Percentiles rank a stretch among this genome's conserved stretches.
These are phyloP conservation scores for Rhinocladiella similis DNA, from an alignment of 2,329 filamentous ascomycete genomes.

Conservation along the genomic window DNA sequence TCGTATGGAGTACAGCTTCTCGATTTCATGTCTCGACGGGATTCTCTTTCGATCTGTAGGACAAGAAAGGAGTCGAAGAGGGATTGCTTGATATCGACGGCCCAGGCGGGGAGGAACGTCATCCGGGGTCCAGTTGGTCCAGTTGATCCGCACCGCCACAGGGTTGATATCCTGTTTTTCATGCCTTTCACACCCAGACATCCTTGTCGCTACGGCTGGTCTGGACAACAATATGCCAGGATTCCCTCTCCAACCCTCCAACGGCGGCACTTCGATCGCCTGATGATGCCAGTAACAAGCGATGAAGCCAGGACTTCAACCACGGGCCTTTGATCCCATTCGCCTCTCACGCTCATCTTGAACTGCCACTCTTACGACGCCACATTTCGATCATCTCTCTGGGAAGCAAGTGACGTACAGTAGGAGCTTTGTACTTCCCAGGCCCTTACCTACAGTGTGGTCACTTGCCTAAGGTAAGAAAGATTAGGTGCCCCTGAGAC, in stretches of 20 bases:
- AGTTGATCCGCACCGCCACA: slow-evolving; percentile 19
- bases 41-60: slow-evolving; percentile 2
- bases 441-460: too few relatives aligned
- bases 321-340: not conserved
- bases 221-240: slow-evolving; percentile 14
- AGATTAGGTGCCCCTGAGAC: too few relatives aligned
- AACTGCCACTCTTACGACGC: not conserved
- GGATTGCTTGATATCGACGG: not conserved
- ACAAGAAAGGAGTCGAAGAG: not conserved
- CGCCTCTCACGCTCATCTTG: not conserved
- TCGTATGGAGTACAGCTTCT: not conserved
- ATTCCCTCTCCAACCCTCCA: not conserved
- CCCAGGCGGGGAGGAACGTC: slow-evolving; percentile 13
- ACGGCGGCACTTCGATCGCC: not conserved
- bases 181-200: slow-evolving; percentile 6
- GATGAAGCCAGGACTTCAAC: not conserved
- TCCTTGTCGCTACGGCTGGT: slow-evolving; percentile 5
- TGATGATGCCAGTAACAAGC: not conserved
- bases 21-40: too few relatives aligned
- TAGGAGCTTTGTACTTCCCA: too few relatives aligned
- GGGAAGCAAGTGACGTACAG: too few relatives aligned
- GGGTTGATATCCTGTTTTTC: slow-evolving; percentile 20
- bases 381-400: too few relatives aligned
- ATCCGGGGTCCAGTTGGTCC: slow-evolving; percentile 14
- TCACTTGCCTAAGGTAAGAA: too few relatives aligned